Conservation (phyloP, 805 yeast genomes). For the Cephaloascus albidus region DNA sequence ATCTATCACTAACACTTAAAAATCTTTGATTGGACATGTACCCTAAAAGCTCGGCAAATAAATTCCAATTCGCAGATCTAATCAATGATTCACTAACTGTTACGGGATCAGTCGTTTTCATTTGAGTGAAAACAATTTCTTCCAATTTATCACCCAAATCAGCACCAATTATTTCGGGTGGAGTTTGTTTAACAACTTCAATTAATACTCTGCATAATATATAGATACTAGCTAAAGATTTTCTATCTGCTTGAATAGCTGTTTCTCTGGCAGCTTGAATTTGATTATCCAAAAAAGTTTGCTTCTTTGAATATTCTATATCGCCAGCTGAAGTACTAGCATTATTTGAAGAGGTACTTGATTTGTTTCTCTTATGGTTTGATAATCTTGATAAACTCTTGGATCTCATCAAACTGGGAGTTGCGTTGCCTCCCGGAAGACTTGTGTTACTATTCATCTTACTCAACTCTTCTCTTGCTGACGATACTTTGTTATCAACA, state of each 20-base stretch:
- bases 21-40: slow-evolving; percentile 83
- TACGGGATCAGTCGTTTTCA: slow-evolving; percentile 82
- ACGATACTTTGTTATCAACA: slow-evolving; percentile 24
- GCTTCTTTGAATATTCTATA: slow-evolving; percentile 12
- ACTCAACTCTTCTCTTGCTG: slow-evolving; percentile 1
- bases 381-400: slow-evolving; percentile 26
- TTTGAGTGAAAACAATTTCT: slow-evolving; percentile 86
- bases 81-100: slow-evolving; percentile 51
- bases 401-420: slow-evolving; percentile 28
- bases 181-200: slow-evolving; percentile 85
- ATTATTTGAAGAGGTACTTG: slow-evolving; percentile 28
- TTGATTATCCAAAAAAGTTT: slow-evolving; percentile 13
- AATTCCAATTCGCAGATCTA: slow-evolving; percentile 87
- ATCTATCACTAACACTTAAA: slow-evolving; percentile 83
- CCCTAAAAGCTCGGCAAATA: slow-evolving; percentile 83
- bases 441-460: neutral
- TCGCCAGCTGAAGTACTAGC: slow-evolving; percentile 7
- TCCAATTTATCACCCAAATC: slow-evolving; percentile 79
- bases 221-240: slow-evolving; percentile 78
- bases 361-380: slow-evolving; percentile 38
- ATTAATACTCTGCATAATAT: slow-evolving; percentile 85
- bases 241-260: slow-evolving; percentile 79
- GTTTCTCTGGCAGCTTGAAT: slow-evolving; percentile 42
- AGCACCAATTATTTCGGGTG: slow-evolving; percentile 63
- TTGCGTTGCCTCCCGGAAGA: slow-evolving; percentile 16